Conservation (phyloP, 2,329 filamentous ascomycete genomes). For the Coniella lustricola region DNA sequence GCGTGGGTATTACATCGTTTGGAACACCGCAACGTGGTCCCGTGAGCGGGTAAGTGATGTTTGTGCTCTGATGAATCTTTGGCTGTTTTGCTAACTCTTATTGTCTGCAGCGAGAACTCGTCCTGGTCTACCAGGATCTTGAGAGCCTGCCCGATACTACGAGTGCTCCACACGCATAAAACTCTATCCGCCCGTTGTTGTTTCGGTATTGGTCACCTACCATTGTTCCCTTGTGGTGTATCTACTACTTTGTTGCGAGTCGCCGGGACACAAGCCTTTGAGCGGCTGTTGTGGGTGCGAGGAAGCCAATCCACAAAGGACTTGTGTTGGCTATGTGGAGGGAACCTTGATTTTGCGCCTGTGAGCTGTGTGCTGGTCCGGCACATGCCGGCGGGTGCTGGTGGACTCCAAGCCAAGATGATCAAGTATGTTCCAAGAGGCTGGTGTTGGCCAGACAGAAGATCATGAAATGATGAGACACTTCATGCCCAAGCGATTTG, state of each 20-base stretch:
- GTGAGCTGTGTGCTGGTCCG: background rate
- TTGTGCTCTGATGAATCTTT: background rate
- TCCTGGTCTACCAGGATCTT: constrained; percentile 54
- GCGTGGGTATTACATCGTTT: constrained; percentile 60
- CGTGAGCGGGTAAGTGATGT: constrained; percentile 51
- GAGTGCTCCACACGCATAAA: constrained; percentile 7
- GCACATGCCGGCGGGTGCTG: background rate
- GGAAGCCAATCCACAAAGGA: background rate
- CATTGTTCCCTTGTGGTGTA: background rate
- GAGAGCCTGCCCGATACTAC: constrained; percentile 35
- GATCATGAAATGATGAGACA: background rate
- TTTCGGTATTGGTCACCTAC: background rate
- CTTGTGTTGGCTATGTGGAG: background rate
- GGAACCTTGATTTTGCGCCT: too few species aligned
- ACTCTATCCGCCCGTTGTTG: too few species aligned
- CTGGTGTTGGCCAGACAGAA: background rate
- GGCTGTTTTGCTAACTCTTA: constrained; percentile 13
- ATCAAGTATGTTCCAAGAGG: background rate
- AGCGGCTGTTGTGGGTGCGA: background rate
- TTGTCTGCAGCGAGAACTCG: constrained; percentile 46
- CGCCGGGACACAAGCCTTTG: too few species aligned
- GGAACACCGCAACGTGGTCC: constrained; percentile 55
- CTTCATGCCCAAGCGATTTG: background rate
- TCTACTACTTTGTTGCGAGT: too few species aligned
- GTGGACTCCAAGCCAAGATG: background rate